phyloP scores from a whole-genome alignment of 1,284 basidiomycete genomes.

The Cutaneotrichosporon spelunceum region DNA sequence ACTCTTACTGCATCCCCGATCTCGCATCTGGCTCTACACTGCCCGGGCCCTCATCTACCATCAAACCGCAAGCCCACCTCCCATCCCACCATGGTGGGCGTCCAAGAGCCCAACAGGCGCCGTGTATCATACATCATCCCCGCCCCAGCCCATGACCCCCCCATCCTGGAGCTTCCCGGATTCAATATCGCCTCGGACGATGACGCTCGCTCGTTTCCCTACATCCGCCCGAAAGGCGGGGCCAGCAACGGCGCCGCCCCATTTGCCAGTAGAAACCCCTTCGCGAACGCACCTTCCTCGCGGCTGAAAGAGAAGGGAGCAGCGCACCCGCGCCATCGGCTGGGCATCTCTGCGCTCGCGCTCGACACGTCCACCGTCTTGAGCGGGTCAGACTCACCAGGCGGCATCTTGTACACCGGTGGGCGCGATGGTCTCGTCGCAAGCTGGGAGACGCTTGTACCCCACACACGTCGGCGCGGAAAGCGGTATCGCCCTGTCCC shows the following conservation, averaged over 20 bases:
- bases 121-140: slow-evolving; percentile 85
- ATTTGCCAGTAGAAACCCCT: slow-evolving; percentile 33
- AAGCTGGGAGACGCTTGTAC: slow-evolving; percentile 81
- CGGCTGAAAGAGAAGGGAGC: not conserved
- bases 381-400: slow-evolving; percentile 61
- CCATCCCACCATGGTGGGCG: slow-evolving; percentile 9
- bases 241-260: slow-evolving; percentile 25
- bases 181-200: slow-evolving; percentile 55
- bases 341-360: slow-evolving; percentile 79
- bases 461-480: slow-evolving; percentile 56
- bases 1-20: not conserved
- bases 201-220: slow-evolving; percentile 57
- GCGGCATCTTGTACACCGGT: slow-evolving; percentile 90
- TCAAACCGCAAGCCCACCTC: not conserved
- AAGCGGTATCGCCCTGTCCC: slow-evolving; percentile 48
- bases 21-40: not conserved
- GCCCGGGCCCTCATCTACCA: not conserved
- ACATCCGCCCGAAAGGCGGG: slow-evolving; percentile 57
- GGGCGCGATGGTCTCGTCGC: slow-evolving; percentile 89
- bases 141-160: slow-evolving; percentile 57
- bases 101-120: slow-evolving; percentile 39
- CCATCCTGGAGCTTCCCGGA: slow-evolving; percentile 67
- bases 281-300: slow-evolving; percentile 24
- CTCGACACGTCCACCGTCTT: slow-evolving; percentile 79
- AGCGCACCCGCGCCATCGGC: slow-evolving; percentile 74